Percentiles rank a stretch among this genome's conserved stretches.
These are phyloP conservation scores for Petunia axillaris DNA, from an alignment of 257 asterid species.

Conservation along the genomic window DNA sequence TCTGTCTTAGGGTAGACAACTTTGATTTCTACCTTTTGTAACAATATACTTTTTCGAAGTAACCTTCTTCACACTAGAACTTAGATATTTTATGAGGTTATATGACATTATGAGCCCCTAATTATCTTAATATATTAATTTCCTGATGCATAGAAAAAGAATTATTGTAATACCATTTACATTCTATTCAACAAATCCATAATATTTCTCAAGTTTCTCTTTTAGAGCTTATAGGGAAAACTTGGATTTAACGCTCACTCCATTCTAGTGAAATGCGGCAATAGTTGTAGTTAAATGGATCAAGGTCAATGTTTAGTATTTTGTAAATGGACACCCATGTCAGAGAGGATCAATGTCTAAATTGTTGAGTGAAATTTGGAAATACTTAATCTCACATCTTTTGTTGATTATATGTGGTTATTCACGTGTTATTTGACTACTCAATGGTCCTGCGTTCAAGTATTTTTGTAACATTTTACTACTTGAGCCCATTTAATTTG, in stretches of 20 bases:
- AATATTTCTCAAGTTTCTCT: background rate
- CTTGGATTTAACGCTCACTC: background rate
- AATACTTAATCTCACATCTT: background rate
- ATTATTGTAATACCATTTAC: background rate
- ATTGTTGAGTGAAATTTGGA: background rate
- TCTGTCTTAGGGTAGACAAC: background rate
- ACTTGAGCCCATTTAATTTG: background rate
- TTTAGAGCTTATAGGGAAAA: background rate
- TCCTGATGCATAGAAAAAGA: background rate
- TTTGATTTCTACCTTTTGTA: background rate
- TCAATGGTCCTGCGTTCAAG: background rate
- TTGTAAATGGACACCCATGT: background rate
- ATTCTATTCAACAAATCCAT: background rate
- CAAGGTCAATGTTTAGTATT: background rate
- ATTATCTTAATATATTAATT: background rate
- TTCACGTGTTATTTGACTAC: background rate
- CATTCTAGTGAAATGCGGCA: background rate
- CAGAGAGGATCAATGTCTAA: background rate
- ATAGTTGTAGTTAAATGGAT: background rate
- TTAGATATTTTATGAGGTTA: background rate
- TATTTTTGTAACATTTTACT: background rate
- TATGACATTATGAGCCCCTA: background rate
- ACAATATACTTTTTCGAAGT: background rate
- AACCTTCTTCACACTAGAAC: constrained; percentile 1
- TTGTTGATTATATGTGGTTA: background rate